phyloP scores from a whole-genome alignment of 2,329 filamentous ascomycete genomes.

The Ophiostoma perfectum region DNA sequence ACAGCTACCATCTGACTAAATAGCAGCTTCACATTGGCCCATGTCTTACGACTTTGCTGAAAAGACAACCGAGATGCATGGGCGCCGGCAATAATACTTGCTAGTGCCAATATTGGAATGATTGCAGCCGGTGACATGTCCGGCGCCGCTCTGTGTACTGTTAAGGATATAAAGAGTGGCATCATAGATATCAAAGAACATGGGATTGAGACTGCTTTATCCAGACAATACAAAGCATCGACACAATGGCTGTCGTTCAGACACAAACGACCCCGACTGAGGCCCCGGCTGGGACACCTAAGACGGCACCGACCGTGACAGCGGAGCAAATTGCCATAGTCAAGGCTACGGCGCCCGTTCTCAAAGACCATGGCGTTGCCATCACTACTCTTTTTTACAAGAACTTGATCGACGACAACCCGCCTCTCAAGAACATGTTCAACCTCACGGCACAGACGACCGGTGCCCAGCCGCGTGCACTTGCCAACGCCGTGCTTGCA shows the following conservation, averaged over 20 bases:
- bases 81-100: neutral
- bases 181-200: no score
- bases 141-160: no score
- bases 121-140: no score
- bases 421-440: conserved; percentile 64
- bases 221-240: no score
- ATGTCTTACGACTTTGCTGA: neutral
- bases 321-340: conserved; percentile 62
- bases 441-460: conserved; percentile 62
- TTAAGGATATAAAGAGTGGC: no score
- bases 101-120: no score
- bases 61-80: neutral
- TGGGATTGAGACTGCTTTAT: no score
- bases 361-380: conserved; percentile 60
- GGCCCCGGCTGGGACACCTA: neutral
- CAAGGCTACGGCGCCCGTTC: conserved; percentile 69
- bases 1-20: neutral
- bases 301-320: conserved; percentile 42
- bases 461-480: conserved; percentile 61
- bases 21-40: neutral
- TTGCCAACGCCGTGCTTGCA: conserved; percentile 63
- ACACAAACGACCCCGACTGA: no score
- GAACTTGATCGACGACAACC: conserved; percentile 59
- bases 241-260: no score
- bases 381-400: conserved; percentile 71